Conservation (phyloP, 306 rosid genomes). For the Mimosa pudica region DNA sequence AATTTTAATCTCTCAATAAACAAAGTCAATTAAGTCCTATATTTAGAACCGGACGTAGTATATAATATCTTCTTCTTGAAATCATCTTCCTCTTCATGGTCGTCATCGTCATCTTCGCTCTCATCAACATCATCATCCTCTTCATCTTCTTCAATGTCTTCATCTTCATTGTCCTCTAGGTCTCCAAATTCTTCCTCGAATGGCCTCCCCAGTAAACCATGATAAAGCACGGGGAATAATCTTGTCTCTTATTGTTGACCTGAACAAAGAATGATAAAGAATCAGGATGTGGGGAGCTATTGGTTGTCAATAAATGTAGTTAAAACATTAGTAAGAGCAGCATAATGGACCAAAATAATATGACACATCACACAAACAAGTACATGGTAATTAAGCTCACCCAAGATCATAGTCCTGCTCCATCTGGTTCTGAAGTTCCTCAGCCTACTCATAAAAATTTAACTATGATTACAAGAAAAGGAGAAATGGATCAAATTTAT, state of each 20-base stretch:
- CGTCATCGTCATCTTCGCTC: background rate
- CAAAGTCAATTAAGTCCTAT: background rate
- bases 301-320: background rate
- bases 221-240: slow-evolving; percentile 93
- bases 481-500: background rate
- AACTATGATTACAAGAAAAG: background rate
- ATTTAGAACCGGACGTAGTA: too few species aligned
- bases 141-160: slow-evolving; percentile 60
- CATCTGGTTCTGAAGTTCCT: slow-evolving; percentile 87
- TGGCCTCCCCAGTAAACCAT: slow-evolving; percentile 97
- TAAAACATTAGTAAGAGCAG: background rate
- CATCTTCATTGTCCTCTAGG: slow-evolving; percentile 62
- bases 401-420: slow-evolving; percentile 93
- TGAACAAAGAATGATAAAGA: slow-evolving; percentile 29
- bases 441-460: slow-evolving; percentile 55
- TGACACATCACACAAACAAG: background rate
- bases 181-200: slow-evolving; percentile 78
- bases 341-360: background rate
- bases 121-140: slow-evolving; percentile 60
- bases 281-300: background rate
- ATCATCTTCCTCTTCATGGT: slow-evolving; percentile 61
- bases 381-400: too few species aligned
- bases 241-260: slow-evolving; percentile 87
- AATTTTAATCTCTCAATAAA: too few species aligned
- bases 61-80: slow-evolving; percentile 61